Base-by-base conservation (phyloP, 2,329 filamentous ascomycete species). In the Hypoxylon sp. region DNA sequence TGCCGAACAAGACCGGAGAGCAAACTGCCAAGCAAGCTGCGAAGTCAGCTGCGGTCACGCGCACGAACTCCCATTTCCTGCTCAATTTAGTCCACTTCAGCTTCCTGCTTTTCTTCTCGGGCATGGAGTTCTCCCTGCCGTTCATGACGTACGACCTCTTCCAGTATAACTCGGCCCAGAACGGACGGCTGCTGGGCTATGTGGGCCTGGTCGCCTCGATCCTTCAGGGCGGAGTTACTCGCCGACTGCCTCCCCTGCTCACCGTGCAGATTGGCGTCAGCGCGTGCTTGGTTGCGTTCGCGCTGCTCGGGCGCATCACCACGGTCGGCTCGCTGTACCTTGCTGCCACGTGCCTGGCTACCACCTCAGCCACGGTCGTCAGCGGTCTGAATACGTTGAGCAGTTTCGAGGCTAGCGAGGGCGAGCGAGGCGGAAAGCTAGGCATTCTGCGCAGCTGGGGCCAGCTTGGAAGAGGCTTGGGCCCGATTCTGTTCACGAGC, bases 101-200 rank as follows among this genome's bases (percentile, higher is more conserved):
- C 51, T 99, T 99, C 80, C 89, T 99, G 66, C 89, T 99, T 11
- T 97, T 97, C 81, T 99, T 99, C 82, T 97, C 93, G 1, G 96
- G 96, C 67, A 95, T 99, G 92, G 96, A 99, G 79, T 98, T 97
- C 80, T 97, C 94, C 0, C 87, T 99, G 2, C 94, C 96, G 0
- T 99, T 99, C 79, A 94, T 99, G 89, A 98, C 95, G 0, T 97
- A 96, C 75, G 95, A 97, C 58, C 88, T 99, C 48, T 98, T 98
- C 79, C 87, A 88, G 7, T 97, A 96, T 78, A 88, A 86, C 10
- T 91, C 94, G 0, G 88, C 89, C 47, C 88, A 93, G 57, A 97
- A 97, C 72, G 96, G 96, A 15, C 89, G 90, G 10, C 85, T 99
- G 1, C 89, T 99, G 1, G 95, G 96, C 5, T 96, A 92, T 80